Conservation (phyloP, 2,329 filamentous ascomycete genomes). For the Curvularia sp. region DNA sequence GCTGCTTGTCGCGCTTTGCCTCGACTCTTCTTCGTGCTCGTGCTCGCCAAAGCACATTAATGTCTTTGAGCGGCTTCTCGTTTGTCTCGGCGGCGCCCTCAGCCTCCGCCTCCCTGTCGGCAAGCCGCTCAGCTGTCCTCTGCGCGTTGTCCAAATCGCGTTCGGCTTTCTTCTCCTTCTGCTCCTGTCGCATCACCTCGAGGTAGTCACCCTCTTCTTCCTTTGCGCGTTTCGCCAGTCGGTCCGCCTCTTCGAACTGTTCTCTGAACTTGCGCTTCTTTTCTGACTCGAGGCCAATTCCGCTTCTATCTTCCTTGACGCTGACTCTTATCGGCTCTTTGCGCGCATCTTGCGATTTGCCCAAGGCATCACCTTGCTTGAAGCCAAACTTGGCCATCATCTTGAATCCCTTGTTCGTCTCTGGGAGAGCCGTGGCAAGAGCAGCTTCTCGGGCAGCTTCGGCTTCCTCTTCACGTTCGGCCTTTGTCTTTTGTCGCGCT, state of each 20-base stretch:
- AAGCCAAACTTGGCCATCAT: conserved; percentile 99
- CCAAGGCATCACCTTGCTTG: conserved; percentile 75
- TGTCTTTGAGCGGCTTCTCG: conserved; percentile 66
- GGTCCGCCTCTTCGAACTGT: conserved; percentile 44
- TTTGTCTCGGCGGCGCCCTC: conserved; percentile 30
- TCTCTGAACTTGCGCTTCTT: conserved; percentile 73
- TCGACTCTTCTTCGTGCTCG: conserved; percentile 74
- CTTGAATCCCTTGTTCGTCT: conserved; percentile 82
- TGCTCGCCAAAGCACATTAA: conserved; percentile 81
- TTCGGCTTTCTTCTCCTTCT: conserved; percentile 60
- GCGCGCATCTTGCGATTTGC: conserved; percentile 62
- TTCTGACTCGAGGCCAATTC: conserved; percentile 83
- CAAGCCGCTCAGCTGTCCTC: conserved; percentile 80
- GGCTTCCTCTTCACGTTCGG: conserved; percentile 78
- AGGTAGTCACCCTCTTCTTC: conserved; percentile 52
- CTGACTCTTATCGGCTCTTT: conserved; percentile 78
- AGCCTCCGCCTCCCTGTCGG: conserved; percentile 48
- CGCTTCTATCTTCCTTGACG: conserved; percentile 79
- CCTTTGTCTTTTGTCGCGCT: conserved; percentile 71
- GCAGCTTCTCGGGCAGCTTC: conserved; percentile 75
- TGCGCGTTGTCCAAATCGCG: conserved; percentile 77
- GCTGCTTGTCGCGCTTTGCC: conserved; percentile 66
- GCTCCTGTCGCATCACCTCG: conserved; percentile 42
- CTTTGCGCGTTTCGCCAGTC: conserved; percentile 52
- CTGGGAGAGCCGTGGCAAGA: conserved; percentile 73